Evolutionary conservation across 768 basidiomycete genomes (phyloP), one percentile per base, ranked within the genome.

Genomic region (Austroboletus eburneus): DNA sequence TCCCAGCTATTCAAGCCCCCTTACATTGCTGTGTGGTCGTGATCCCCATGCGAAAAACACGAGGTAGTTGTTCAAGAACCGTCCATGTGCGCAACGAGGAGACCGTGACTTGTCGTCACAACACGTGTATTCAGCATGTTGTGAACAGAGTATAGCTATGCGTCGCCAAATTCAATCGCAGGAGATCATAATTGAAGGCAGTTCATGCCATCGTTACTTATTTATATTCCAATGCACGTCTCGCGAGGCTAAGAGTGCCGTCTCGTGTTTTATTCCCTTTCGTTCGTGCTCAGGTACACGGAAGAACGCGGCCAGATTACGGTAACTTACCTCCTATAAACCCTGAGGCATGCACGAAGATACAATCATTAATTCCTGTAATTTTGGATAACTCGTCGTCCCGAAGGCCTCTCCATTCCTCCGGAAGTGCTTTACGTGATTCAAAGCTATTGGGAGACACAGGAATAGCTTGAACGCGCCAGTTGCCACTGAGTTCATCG

Each of bases 301-400:
- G n/a, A 18, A 39, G 18, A 40, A 29, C 6, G 42, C 24, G 23
- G 23, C 43, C 38, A n/a, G 10, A 45, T 48, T 45, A 46, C 25
- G 24, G 22, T 30, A 23, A 61, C 79, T 50, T 52, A 83, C 93
- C 93, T 58, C 96, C 96, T 59, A 93, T 98, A 66, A 99, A 99
- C 8, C 96, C 96, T 48, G 86, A 87, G 1, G 94, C 91, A 68
- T 99, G 96, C 21, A 94, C 83, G 60, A 99, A 99, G 44, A 96
- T 80, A 42, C 94, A 78, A 2, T 85, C 91, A 0, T 80, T 77
- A 49, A 97, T 81, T 3, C 91, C 90, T 14, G 80, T 80, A 7
- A 79, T 68, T 53, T 78, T 69, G 39, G 85, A 87, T 33, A 99
- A 71, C 37, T 78, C 77, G 9, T 89, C 87, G 64, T 98, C 95